Conservation (phyloP, 352 stramenopile species). For the Aphanomyces euteiches region DNA sequence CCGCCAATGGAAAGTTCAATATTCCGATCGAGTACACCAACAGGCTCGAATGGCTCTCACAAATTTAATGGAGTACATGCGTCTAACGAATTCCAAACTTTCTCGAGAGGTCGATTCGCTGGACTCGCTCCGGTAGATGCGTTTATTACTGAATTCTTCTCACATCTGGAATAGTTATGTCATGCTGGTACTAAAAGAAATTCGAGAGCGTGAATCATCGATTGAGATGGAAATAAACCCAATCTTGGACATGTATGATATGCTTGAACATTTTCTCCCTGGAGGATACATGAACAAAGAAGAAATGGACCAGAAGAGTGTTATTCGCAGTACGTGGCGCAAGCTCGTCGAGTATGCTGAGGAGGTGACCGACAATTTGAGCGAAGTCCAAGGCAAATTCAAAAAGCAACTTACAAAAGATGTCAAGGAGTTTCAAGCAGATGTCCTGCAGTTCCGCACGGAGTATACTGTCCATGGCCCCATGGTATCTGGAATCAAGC, state of each 20-base stretch:
- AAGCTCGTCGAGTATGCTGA: slow-evolving; percentile 88
- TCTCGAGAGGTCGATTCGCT: slow-evolving; percentile 61
- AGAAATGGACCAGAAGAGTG: slow-evolving; percentile 89
- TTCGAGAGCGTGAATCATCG: slow-evolving; percentile 77
- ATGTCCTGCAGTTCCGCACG: slow-evolving; percentile 59
- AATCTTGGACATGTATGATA: slow-evolving; percentile 87
- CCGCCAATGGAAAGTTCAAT: slow-evolving; percentile 83
- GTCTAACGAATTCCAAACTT: slow-evolving; percentile 68
- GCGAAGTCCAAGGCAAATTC: slow-evolving; percentile 79
- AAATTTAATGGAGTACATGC: slow-evolving; percentile 76
- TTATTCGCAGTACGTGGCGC: slow-evolving; percentile 76
- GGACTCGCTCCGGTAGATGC: slow-evolving; percentile 48
- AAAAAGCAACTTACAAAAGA: slow-evolving; percentile 89
- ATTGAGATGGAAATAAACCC: slow-evolving; percentile 89
- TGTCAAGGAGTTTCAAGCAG: slow-evolving; percentile 77
- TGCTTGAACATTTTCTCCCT: slow-evolving; percentile 85
- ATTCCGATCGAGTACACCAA: slow-evolving; percentile 78
- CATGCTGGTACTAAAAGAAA: slow-evolving; percentile 80
- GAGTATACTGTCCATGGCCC: slow-evolving; percentile 65
- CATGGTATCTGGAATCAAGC: slow-evolving; percentile 71
- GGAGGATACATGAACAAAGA: slow-evolving; percentile 83
- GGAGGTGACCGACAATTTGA: slow-evolving; percentile 82
- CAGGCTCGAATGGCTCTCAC: slow-evolving; percentile 58
- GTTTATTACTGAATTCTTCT: neutral
- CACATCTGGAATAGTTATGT: slow-evolving; percentile 41